Percentiles rank a stretch among this genome's conserved stretches.
These are phyloP conservation scores for Centella asiatica DNA, from an alignment of 129 eudicot genomes.

Conservation along the genomic window DNA sequence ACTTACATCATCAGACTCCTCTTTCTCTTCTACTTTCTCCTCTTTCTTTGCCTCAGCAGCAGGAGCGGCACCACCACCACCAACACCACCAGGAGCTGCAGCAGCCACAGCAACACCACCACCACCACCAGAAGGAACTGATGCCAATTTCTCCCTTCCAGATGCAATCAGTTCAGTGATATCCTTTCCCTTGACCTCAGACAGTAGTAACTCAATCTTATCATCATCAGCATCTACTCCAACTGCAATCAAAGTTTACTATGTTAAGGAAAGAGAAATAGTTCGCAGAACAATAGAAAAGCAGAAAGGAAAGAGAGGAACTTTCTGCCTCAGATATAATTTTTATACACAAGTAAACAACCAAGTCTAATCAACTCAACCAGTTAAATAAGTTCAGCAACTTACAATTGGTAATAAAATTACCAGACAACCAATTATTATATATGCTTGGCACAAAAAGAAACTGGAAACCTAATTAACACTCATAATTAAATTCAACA, in stretches of 20 bases:
- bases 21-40: conserved; percentile 61
- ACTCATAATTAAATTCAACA: no score
- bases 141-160: conserved; percentile 63
- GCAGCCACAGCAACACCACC: conserved; percentile 34
- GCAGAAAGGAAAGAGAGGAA: no score
- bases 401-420: no score
- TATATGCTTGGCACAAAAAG: no score
- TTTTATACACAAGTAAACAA: no score
- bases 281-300: no score
- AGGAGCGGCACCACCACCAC: conserved; percentile 44
- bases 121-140: conserved; percentile 66
- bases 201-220: conserved; percentile 41
- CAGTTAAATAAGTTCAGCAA: no score
- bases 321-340: no score
- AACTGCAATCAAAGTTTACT: conserved; percentile 32
- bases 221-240: conserved; percentile 73
- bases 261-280: neutral
- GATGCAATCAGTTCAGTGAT: conserved; percentile 56
- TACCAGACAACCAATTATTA: no score
- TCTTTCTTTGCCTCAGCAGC: conserved; percentile 52
- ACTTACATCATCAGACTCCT: conserved; percentile 59
- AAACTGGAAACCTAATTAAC: no score
- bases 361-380: no score
- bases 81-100: conserved; percentile 28
- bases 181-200: conserved; percentile 51